phyloP scores from a whole-genome alignment of 2,329 filamentous ascomycete species.

The Claviceps capensis region DNA sequence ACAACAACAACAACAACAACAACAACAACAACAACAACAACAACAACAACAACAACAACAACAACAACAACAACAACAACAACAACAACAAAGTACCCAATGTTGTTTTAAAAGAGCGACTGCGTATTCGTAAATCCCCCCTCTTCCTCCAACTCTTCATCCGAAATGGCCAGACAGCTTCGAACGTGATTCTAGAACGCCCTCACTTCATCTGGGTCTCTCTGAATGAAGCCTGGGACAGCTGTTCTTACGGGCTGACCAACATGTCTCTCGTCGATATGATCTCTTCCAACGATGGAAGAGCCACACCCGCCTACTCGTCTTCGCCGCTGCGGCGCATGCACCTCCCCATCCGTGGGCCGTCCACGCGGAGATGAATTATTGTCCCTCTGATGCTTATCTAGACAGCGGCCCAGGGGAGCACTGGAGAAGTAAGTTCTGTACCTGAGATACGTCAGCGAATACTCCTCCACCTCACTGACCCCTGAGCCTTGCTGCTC shows the following conservation, averaged over 20 bases:
- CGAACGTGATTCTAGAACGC: constrained; percentile 20
- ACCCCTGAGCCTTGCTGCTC: constrained; percentile 1
- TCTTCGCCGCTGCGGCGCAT: neutral
- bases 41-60: neutral
- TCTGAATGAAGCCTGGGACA: neutral
- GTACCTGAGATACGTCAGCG: constrained; percentile 20
- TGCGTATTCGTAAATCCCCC: neutral
- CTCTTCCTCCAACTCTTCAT: constrained; percentile 15
- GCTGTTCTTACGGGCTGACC: neutral
- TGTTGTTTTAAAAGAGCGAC: neutral
- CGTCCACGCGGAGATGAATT: neutral
- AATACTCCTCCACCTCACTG: constrained; percentile 16
- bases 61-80: neutral
- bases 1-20: no score
- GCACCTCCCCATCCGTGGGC: no score
- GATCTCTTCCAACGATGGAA: neutral
- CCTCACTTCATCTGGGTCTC: constrained; percentile 13
- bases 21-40: no score
- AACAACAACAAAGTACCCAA: neutral
- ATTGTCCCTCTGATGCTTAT: constrained; percentile 4
- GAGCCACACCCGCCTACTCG: neutral
- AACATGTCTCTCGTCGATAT: neutral
- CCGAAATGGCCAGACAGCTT: constrained; percentile 15
- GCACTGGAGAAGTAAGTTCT: constrained; percentile 17
- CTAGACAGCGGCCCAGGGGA: constrained; percentile 19